Evolutionary conservation across 257 asterid species (phyloP).

Genomic region (Fraxinus cuspidata): DNA sequence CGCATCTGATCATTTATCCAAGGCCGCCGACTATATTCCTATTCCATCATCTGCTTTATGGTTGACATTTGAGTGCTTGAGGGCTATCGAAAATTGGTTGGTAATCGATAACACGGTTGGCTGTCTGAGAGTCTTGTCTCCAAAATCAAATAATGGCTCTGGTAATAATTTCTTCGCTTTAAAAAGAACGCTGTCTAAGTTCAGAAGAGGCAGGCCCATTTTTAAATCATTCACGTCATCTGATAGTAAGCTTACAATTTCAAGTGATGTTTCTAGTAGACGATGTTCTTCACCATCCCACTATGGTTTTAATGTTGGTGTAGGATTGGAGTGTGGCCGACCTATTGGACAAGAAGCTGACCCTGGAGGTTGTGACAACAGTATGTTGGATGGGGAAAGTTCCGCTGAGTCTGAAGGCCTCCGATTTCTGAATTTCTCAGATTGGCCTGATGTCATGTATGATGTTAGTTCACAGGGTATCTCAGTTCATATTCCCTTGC

Average conservation of each 20-base stretch:
- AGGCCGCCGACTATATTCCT: constrained; percentile 48
- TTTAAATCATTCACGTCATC: constrained; percentile 48
- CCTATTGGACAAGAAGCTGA: constrained; percentile 40
- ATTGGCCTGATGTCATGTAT: constrained; percentile 81
- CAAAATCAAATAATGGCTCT: constrained; percentile 51
- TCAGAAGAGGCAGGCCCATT: constrained; percentile 60
- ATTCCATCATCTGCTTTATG: constrained; percentile 70
- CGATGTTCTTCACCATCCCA: constrained; percentile 40
- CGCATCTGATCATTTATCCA: constrained; percentile 44
- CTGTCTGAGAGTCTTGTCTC: constrained; percentile 50
- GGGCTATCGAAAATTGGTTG: constrained; percentile 84
- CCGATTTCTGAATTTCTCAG: constrained; percentile 66
- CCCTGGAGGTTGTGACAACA: constrained; percentile 51
- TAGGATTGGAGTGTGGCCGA: constrained; percentile 48
- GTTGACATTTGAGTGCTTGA: constrained; percentile 83
- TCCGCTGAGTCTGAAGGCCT: constrained; percentile 63
- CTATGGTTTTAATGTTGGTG: constrained; percentile 40
- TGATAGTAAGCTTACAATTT: constrained; percentile 43
- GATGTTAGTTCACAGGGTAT: constrained; percentile 90
- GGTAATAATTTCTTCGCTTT: constrained; percentile 60
- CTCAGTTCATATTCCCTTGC: constrained; percentile 87
- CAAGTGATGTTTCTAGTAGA: constrained; percentile 38
- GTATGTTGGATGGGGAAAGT: constrained; percentile 56
- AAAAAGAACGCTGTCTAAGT: constrained; percentile 66
- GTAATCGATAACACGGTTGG: constrained; percentile 70